Percentiles rank a stretch among this genome's conserved stretches.
phyloP scores from a whole-genome alignment of 805 yeast species.

The Barnettozyma botsteinii region DNA sequence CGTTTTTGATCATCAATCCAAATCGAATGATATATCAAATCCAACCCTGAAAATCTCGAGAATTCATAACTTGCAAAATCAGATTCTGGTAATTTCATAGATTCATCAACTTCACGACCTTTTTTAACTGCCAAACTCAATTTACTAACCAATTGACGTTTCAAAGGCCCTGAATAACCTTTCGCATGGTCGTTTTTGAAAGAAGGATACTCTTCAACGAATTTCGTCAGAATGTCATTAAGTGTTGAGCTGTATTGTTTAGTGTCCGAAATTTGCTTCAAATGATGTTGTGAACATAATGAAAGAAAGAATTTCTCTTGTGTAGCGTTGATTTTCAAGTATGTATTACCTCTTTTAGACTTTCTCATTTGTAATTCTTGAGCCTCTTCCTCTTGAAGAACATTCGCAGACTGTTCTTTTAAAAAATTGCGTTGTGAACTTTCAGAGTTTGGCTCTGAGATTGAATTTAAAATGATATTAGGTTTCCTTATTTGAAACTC shows the following conservation, averaged over 20 bases:
- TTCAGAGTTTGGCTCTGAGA: too few relatives aligned
- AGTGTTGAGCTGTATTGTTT: background rate
- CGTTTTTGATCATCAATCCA: background rate
- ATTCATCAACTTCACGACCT: background rate
- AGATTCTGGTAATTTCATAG: background rate
- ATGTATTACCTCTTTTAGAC: background rate
- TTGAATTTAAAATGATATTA: too few relatives aligned
- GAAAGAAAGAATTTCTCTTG: background rate
- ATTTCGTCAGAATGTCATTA: background rate
- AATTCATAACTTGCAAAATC: background rate
- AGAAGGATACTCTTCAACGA: background rate
- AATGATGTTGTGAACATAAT: background rate
- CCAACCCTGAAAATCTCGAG: background rate
- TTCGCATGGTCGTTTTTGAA: background rate
- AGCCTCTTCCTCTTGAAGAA: too few relatives aligned
- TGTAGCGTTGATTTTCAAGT: background rate
- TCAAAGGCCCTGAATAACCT: background rate
- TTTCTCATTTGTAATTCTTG: too few relatives aligned
- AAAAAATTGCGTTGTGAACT: too few relatives aligned
- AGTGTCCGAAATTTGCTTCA: background rate
- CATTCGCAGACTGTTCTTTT: too few relatives aligned
- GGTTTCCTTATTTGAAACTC: too few relatives aligned
- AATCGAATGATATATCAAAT: background rate
- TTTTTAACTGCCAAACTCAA: background rate
- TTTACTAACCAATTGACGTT: background rate